Percentiles rank a stretch among this genome's conserved stretches.
These are phyloP conservation scores for Pyrenophora teres DNA, from an alignment of 2,329 filamentous ascomycete genomes.

Conservation along the genomic window DNA sequence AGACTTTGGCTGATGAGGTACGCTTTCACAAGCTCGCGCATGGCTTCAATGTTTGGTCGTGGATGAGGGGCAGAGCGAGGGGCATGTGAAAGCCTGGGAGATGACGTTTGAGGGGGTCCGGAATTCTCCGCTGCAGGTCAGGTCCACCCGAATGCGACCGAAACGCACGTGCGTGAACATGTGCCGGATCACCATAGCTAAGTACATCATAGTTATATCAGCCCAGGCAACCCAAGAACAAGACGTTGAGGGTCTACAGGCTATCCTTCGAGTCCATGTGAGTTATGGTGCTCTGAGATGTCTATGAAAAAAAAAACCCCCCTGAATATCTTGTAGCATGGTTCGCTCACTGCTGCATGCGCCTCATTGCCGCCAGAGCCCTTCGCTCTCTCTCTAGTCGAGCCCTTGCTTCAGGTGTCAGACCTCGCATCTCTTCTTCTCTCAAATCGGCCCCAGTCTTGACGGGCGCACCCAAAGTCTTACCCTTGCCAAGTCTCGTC, in stretches of 20 bases:
- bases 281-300: no score
- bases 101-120: slow-evolving; percentile 36
- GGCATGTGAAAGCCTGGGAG: slow-evolving; percentile 37
- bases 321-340: no score
- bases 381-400: slow-evolving; percentile 85
- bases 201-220: background rate
- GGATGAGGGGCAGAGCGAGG: slow-evolving; percentile 12
- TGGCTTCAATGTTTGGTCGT: slow-evolving; percentile 2
- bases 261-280: no score
- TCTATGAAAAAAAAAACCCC: no score
- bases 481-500: slow-evolving; percentile 54
- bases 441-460: slow-evolving; percentile 81
- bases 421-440: slow-evolving; percentile 80
- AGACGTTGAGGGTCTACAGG: no score
- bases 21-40: slow-evolving; percentile 23
- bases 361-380: slow-evolving; percentile 81
- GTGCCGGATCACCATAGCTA: slow-evolving; percentile 8
- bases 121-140: slow-evolving; percentile 27
- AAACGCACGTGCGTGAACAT: slow-evolving; percentile 28
- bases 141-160: slow-evolving; percentile 24
- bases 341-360: slow-evolving; percentile 36
- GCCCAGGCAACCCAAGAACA: no score
- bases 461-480: slow-evolving; percentile 61
- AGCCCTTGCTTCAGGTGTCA: slow-evolving; percentile 86
- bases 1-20: background rate